phyloP scores from a whole-genome alignment of 164 flowering plant genomes.

The Aristolochia californica region DNA sequence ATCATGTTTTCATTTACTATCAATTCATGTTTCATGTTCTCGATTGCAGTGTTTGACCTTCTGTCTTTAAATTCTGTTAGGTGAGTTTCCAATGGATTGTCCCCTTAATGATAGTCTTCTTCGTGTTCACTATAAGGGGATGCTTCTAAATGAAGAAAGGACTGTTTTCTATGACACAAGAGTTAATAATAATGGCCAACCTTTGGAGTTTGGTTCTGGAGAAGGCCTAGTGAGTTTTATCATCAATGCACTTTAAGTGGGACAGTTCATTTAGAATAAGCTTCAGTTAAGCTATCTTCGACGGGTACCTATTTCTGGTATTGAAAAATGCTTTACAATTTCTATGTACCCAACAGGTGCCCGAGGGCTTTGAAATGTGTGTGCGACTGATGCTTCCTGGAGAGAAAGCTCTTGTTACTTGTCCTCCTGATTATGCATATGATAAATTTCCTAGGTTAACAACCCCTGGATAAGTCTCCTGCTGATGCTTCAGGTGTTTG shows the following conservation, averaged over 20 bases:
- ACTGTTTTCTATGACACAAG: slow-evolving; percentile 76
- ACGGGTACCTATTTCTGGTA: too few relatives aligned
- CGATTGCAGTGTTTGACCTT: too few relatives aligned
- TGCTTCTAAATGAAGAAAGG: slow-evolving; percentile 66
- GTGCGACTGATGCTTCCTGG: slow-evolving; percentile 94
- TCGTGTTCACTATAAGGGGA: slow-evolving; percentile 80
- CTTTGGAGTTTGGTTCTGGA: slow-evolving; percentile 90
- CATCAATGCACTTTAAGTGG: not conserved
- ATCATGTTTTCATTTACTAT: too few relatives aligned
- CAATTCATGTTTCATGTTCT: too few relatives aligned
- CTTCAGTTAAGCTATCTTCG: too few relatives aligned
- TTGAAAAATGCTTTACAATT: not conserved
- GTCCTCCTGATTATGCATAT: slow-evolving; percentile 99
- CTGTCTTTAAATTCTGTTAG: slow-evolving; percentile 26
- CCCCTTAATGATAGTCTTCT: slow-evolving; percentile 94
- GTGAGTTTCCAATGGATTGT: slow-evolving; percentile 99
- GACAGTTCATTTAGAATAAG: not conserved
- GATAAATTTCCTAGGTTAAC: slow-evolving; percentile 82
- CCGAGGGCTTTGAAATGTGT: slow-evolving; percentile 98
- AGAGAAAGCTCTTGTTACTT: slow-evolving; percentile 79
- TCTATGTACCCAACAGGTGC: slow-evolving; percentile 42
- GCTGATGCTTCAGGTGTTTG: too few relatives aligned
- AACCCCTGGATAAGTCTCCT: not conserved
- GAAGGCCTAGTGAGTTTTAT: slow-evolving; percentile 82
- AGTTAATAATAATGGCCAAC: slow-evolving; percentile 74